A percentile compares a stretch with the other conserved stretches of the same genome.
phyloP scores from a whole-genome alignment of 441 rosid species.

The Oxalis stricta region DNA sequence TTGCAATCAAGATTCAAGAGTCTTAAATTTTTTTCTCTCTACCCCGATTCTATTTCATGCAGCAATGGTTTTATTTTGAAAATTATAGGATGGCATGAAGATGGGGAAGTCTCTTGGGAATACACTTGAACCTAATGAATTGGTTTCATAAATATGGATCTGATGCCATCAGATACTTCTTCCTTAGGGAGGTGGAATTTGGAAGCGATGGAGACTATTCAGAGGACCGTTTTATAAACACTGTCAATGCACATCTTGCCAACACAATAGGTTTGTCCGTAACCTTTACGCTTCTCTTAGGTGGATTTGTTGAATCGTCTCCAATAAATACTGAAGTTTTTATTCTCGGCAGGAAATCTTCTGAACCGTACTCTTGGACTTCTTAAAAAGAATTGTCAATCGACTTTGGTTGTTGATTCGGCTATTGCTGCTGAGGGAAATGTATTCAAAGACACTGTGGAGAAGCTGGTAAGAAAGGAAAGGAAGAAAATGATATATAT shows the following conservation, averaged over 20 bases:
- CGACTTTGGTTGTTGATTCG: constrained; percentile 71
- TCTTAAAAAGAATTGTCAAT: constrained; percentile 74
- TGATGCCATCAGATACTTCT: constrained; percentile 90
- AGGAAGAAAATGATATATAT: no score
- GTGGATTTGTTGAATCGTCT: background rate
- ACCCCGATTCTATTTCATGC: constrained; percentile 36
- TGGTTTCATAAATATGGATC: constrained; percentile 73
- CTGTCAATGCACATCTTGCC: constrained; percentile 91
- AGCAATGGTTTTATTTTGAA: constrained; percentile 33
- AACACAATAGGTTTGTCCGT: constrained; percentile 59
- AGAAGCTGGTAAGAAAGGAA: constrained; percentile 62
- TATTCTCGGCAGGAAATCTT: constrained; percentile 59
- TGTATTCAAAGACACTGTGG: constrained; percentile 52
- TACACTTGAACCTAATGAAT: constrained; percentile 75
- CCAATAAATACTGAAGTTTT: background rate
- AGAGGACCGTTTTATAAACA: constrained; percentile 71
- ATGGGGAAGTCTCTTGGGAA: constrained; percentile 97
- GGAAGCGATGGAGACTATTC: constrained; percentile 95
- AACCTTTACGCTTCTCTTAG: background rate
- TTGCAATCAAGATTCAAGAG: constrained; percentile 4
- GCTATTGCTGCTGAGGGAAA: constrained; percentile 55
- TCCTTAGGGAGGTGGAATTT: constrained; percentile 80
- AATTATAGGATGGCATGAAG: constrained; percentile 89
- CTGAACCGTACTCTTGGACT: constrained; percentile 92
- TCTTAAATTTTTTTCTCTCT: constrained; percentile 9